phyloP scores from a whole-genome alignment of 2,329 filamentous ascomycete genomes.

The Hymenoscyphus albidus region DNA sequence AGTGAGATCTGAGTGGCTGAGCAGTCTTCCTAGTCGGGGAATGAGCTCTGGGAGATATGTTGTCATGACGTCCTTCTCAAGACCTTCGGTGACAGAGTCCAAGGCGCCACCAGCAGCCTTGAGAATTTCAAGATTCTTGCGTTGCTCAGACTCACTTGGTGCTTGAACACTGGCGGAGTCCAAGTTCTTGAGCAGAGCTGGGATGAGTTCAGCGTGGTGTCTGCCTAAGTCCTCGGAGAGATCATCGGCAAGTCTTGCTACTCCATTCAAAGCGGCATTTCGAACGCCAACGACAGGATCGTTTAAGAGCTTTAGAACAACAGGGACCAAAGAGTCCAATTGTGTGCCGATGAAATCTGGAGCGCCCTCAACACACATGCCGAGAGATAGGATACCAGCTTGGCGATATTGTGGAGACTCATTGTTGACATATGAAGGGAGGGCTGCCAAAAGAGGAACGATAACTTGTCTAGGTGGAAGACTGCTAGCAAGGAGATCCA shows the following conservation, averaged over 20 bases:
- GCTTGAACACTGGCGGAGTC: slow-evolving; percentile 70
- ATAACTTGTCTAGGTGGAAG: slow-evolving; percentile 92
- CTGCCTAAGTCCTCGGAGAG: slow-evolving; percentile 84
- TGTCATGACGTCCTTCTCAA: slow-evolving; percentile 76
- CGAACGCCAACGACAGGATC: slow-evolving; percentile 83
- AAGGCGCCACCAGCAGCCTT: slow-evolving; percentile 86
- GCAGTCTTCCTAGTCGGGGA: slow-evolving; percentile 76
- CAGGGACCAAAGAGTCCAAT: slow-evolving; percentile 77
- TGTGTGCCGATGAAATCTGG: slow-evolving; percentile 97
- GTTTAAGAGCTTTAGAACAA: slow-evolving; percentile 76
- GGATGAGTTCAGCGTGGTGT: slow-evolving; percentile 80
- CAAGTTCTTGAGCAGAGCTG: slow-evolving; percentile 81
- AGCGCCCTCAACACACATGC: slow-evolving; percentile 92
- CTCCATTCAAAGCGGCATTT: slow-evolving; percentile 79
- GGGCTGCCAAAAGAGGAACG: slow-evolving; percentile 82
- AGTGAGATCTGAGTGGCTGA: slow-evolving; percentile 79
- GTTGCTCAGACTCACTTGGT: slow-evolving; percentile 58
- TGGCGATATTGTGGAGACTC: slow-evolving; percentile 75
- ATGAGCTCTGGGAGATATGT: slow-evolving; percentile 81
- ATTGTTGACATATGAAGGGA: slow-evolving; percentile 75
- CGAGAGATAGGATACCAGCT: slow-evolving; percentile 86
- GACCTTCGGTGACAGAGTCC: slow-evolving; percentile 83
- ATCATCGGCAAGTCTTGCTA: slow-evolving; percentile 89
- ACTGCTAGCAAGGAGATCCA: slow-evolving; percentile 84
- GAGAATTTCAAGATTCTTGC: slow-evolving; percentile 80